Evolutionary conservation across 2,329 filamentous ascomycete species (phyloP), one percentile per base, ranked within the genome.

Genomic region (Cadophora gregata): DNA sequence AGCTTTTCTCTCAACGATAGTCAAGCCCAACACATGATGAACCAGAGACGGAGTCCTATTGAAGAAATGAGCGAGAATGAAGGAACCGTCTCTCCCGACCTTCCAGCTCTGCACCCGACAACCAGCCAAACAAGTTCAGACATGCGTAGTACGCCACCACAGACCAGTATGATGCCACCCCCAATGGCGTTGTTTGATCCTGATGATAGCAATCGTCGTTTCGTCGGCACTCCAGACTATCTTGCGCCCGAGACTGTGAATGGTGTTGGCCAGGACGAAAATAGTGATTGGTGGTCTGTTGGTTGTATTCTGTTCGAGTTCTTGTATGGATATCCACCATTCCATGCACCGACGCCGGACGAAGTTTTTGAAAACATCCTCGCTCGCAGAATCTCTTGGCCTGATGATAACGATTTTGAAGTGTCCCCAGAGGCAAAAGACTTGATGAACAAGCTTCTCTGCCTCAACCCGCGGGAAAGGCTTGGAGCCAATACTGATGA

Each of bases 241-340:
- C 86, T 99, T 16, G 96, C 96, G 0, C 96, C 96, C 0, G 96
- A 99, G 77, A 99, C 96, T 0, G 97, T 99, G 76, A 94, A 93
- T 71, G 96, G 96, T 59, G 89, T 93, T 71, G 93, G 95, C 1
- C 96, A 99, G 78, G 96, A 99, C 75, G 95, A 98, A 78, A 96
- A 95, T 72, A 98, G 96, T 77, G 96, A 99, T 88, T 99, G 96
- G 96, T 99, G 96, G 96, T 98, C 96, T 25, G 85, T 99, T n/a
- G 96, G 96, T 0, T 99, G 96, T 78, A 98, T 99, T 73, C 82
- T 98, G 79, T 99, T 97, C 75, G 96, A 99, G 75, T 97, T 97
- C 72, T 82, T 99, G 2, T 98, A 93, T 75, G 96, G 96, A 0
- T 90, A 93, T 66, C 96, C 96, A 0, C 96, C 96, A 0, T 99